A percentile compares a stretch with the other conserved stretches of the same genome.
Evolutionary conservation across 2,329 filamentous ascomycete species (phyloP).

Genomic region (Diaporthe ilicicola): DNA sequence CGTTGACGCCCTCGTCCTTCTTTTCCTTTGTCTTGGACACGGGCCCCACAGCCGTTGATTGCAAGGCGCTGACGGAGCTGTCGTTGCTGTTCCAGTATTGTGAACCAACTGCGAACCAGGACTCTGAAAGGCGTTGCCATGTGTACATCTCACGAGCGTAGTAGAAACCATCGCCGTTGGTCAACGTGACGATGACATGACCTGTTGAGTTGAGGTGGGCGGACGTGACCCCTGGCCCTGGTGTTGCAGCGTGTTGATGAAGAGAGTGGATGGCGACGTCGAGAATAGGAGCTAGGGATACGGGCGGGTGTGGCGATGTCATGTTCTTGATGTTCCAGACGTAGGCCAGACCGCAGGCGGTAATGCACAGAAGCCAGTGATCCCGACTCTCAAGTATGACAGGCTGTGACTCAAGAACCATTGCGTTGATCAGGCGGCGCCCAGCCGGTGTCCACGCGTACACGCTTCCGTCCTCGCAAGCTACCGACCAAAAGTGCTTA

Average conservation of each 20-base stretch:
- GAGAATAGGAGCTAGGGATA: conserved; percentile 87
- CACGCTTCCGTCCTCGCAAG: conserved; percentile 90
- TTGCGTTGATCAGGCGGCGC: conserved; percentile 81
- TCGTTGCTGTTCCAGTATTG: conserved; percentile 99
- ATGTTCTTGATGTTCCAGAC: conserved; percentile 92
- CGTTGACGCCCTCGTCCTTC: conserved; percentile 58
- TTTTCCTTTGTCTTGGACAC: conserved; percentile 58
- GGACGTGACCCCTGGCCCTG: conserved; percentile 85
- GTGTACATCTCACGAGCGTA: conserved; percentile 87
- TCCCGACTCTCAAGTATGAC: conserved; percentile 92
- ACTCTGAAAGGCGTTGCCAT: conserved; percentile 95
- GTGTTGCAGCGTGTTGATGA: conserved; percentile 76
- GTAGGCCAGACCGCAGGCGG: conserved; percentile 86
- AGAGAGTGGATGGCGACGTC: conserved; percentile 86
- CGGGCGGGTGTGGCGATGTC: conserved; percentile 85
- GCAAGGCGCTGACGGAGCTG: conserved; percentile 82
- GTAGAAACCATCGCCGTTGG: conserved; percentile 92
- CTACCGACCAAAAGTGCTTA: conserved; percentile 88
- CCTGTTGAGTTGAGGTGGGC: conserved; percentile 91
- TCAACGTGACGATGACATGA: conserved; percentile 86
- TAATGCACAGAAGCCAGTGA: conserved; percentile 89
- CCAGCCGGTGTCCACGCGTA: conserved; percentile 94
- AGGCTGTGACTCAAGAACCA: conserved; percentile 90
- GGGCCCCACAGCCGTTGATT: conserved; percentile 73
- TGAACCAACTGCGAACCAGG: conserved; percentile 97